Base-by-base conservation (phyloP, 768 basidiomycete genomes). In the Sporobolomyces roseus region DNA sequence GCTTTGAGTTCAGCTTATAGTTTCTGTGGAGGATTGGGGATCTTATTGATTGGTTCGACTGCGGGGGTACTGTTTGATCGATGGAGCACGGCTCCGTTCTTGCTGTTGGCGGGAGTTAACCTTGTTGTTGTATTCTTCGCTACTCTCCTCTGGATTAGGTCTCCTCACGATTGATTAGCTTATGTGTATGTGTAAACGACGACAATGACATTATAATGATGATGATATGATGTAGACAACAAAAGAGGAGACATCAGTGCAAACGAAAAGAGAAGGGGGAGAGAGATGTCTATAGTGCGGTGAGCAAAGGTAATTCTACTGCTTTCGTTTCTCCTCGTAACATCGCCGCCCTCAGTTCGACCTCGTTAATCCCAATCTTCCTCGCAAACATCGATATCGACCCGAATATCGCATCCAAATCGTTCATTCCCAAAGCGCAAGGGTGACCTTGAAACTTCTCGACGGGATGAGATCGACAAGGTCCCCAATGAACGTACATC, bases 1-100 rank as follows among this genome's bases (percentile, higher is more conserved):
- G 29, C 30, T 23, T 27, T 71, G 14, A 50, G 49, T 23, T 66
- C 62, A 16, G 50, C 62, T 8, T 71, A 67, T 33, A 61, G 62
- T 6, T 30, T 66, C 10, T 50, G 46, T 25, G 70, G 70, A n/a
- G 70, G 70, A 61, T 29, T 71, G 30, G 70, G 70, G 8, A 67
- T 71, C 58, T 52, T 71, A 21, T 3, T 61, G 32, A 23, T 71
- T 32, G 70, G 65, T 13, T 50, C 59, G 27, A 8, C 27, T 6
- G 65, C 50, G 0, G 70, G 70, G 1, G 35, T 43, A 8, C 19
- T 61, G 25, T 65, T 67, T 35, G 70, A 64, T 46, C 23, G 29
- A 19, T 49, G 30, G 38, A 45, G 9, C 32, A 17, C 10, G 7
- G 62, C 62, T 10, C 70, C 70, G 0, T 71, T 71, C 29, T 2